These are phyloP conservation scores for Botryotinia globosa DNA, from an alignment of 2,329 filamentous ascomycete species.

Conservation along the genomic window DNA sequence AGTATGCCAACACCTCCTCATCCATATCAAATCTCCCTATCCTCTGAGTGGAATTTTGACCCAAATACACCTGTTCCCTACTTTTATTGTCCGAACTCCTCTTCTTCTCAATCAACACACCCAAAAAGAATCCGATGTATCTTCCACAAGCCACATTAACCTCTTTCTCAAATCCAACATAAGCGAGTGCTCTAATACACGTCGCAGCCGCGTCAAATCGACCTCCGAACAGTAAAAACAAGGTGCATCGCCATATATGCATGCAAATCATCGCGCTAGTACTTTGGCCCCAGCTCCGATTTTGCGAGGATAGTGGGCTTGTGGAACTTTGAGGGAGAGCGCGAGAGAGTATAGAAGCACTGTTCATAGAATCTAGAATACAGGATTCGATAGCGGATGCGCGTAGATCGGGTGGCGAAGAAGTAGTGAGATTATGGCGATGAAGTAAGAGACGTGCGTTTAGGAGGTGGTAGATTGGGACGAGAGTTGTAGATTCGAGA, in stretches of 20 bases:
- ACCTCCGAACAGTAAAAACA: slow-evolving; percentile 74
- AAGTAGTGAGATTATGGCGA: slow-evolving; percentile 79
- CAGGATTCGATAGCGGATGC: slow-evolving; percentile 74
- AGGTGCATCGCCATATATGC: slow-evolving; percentile 82
- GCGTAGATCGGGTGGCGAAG: slow-evolving; percentile 63
- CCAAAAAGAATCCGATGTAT: slow-evolving; percentile 78
- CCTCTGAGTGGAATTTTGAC: background rate
- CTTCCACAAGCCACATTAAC: slow-evolving; percentile 77
- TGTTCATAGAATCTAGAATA: slow-evolving; percentile 71
- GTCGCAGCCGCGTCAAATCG: slow-evolving; percentile 70
- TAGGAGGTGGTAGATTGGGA: slow-evolving; percentile 74
- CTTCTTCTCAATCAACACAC: slow-evolving; percentile 57
- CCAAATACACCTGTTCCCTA: slow-evolving; percentile 20
- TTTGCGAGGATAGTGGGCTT: slow-evolving; percentile 29
- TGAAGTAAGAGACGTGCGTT: slow-evolving; percentile 82
- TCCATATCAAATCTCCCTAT: slow-evolving; percentile 47
- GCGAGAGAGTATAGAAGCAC: slow-evolving; percentile 70
- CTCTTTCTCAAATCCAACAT: slow-evolving; percentile 68
- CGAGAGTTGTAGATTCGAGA: slow-evolving; percentile 71
- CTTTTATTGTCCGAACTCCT: slow-evolving; percentile 36
- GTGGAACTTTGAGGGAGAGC: slow-evolving; percentile 45
- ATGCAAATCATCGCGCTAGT: slow-evolving; percentile 72
- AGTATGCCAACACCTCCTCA: slow-evolving; percentile 85
- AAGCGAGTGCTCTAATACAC: slow-evolving; percentile 68
- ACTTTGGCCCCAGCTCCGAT: slow-evolving; percentile 29